Conservation (phyloP, 768 basidiomycete species). For the Pulveroboletus ravenelii region DNA sequence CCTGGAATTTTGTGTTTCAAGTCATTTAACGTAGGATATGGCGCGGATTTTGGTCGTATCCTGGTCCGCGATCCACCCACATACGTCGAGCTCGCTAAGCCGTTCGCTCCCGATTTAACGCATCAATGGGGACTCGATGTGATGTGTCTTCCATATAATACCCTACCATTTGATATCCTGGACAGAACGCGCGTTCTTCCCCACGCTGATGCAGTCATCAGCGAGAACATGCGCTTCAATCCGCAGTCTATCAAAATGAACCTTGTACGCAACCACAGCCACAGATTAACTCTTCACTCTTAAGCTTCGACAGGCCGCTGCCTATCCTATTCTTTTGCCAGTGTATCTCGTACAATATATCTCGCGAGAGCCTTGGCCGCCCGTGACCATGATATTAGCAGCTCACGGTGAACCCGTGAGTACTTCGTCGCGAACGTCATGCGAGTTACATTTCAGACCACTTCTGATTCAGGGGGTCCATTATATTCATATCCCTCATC, state of each 20-base stretch:
- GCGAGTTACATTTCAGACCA: background rate
- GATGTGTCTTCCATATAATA: constrained; percentile 52
- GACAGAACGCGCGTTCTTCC: constrained; percentile 35
- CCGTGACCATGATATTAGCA: constrained; percentile 26
- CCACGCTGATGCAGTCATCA: constrained; percentile 33
- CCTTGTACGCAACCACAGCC: constrained; percentile 36
- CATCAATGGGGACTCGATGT: constrained; percentile 47
- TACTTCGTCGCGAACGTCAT: background rate
- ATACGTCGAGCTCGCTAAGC: constrained; percentile 30
- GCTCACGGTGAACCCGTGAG: constrained; percentile 27
- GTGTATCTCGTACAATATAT: constrained; percentile 56
- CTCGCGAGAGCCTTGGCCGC: constrained; percentile 22
- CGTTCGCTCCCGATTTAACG: constrained; percentile 45
- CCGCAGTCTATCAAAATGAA: constrained; percentile 42
- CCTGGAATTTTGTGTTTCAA: background rate
- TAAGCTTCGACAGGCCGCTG: constrained; percentile 41
- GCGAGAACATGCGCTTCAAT: constrained; percentile 37
- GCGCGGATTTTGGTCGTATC: constrained; percentile 38
- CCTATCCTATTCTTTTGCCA: constrained; percentile 61
- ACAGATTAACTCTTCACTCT: constrained; percentile 1
- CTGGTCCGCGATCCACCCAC: constrained; percentile 32
- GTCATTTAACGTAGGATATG: constrained; percentile 11
- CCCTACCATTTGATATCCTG: constrained; percentile 49
- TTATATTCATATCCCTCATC: constrained; percentile 26
- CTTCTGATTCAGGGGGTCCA: constrained; percentile 18